Evolutionary conservation across 768 basidiomycete species (phyloP).

Genomic region (Russula sp.): DNA sequence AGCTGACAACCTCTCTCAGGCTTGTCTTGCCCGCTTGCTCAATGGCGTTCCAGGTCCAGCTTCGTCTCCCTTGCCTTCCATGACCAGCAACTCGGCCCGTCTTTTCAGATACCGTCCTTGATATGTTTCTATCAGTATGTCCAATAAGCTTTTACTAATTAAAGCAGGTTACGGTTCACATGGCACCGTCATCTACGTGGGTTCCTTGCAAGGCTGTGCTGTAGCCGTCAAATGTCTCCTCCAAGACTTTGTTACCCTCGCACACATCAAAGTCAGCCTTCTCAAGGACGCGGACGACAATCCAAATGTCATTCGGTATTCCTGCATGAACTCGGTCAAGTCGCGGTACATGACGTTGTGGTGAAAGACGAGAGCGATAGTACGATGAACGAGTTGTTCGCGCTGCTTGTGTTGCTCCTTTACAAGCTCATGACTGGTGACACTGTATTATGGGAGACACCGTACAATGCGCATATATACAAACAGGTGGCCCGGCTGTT

Average conservation of each 20-base stretch:
- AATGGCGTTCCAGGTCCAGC: constrained; percentile 49
- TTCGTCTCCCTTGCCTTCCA: constrained; percentile 5
- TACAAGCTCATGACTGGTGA: too few relatives aligned
- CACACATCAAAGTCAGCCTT: constrained; percentile 88
- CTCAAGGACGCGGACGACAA: constrained; percentile 98
- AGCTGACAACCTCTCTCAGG: constrained; percentile 43
- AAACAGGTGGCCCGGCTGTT: too few relatives aligned
- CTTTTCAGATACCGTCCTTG: constrained; percentile 73
- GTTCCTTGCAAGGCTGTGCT: constrained; percentile 90
- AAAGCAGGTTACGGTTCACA: constrained; percentile 88
- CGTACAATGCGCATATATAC: too few relatives aligned
- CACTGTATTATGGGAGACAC: too few relatives aligned
- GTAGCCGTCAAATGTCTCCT: constrained; percentile 98
- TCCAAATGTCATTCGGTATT: constrained; percentile 97
- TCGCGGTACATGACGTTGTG: too few relatives aligned
- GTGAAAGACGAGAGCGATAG: too few relatives aligned
- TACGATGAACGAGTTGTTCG: too few relatives aligned
- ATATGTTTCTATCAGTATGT: constrained; percentile 42
- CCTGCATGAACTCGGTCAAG: too few relatives aligned
- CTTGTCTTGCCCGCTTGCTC: constrained; percentile 51
- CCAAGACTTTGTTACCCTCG: constrained; percentile 93
- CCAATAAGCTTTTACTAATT: constrained; percentile 18
- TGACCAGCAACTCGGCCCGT: constrained; percentile 38
- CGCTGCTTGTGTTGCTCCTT: too few relatives aligned
- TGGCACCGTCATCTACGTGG: constrained; percentile 93